These are phyloP conservation scores for Chrysanthemum lavandulifolium DNA, from an alignment of 129 eudicot species.

Conservation along the genomic window DNA sequence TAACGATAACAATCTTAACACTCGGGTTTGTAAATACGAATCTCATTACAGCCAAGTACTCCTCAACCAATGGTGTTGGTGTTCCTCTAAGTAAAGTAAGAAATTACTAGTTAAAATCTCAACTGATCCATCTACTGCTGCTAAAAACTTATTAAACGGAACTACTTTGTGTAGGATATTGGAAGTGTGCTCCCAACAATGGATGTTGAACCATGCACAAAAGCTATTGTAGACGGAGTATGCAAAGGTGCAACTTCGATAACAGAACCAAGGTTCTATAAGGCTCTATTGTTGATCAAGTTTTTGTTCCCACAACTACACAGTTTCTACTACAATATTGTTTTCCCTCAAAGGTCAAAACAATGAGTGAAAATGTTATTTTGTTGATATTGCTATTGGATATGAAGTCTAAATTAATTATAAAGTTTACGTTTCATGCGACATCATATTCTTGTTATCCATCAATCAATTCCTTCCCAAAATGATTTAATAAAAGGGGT, in stretches of 20 bases:
- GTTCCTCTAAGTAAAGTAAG: slow-evolving; percentile 15
- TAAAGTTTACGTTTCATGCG: no score
- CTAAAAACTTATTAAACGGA: neutral
- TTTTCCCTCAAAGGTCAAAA: neutral
- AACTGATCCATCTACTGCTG: neutral
- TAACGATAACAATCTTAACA: slow-evolving; percentile 34
- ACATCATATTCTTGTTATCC: no score
- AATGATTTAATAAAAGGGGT: no score
- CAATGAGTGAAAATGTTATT: no score
- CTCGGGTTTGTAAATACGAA: slow-evolving; percentile 38
- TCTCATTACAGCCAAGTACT: slow-evolving; percentile 25
- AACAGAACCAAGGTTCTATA: slow-evolving; percentile 27
- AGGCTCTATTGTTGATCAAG: slow-evolving; percentile 28
- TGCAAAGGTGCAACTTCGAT: slow-evolving; percentile 38
- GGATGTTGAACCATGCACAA: slow-evolving; percentile 31
- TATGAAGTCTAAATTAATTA: no score
- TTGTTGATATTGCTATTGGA: no score
- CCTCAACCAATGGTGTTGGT: slow-evolving; percentile 21
- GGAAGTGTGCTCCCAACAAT: slow-evolving; percentile 12
- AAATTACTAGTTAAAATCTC: neutral
- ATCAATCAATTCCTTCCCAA: no score
- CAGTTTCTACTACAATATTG: neutral
- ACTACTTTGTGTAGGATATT: slow-evolving; percentile 16
- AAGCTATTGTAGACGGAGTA: slow-evolving; percentile 31
- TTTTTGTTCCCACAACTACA: slow-evolving; percentile 32